Base-by-base conservation (phyloP, 1,139 yeast genomes). In the Geotrichum phurueaensis region DNA sequence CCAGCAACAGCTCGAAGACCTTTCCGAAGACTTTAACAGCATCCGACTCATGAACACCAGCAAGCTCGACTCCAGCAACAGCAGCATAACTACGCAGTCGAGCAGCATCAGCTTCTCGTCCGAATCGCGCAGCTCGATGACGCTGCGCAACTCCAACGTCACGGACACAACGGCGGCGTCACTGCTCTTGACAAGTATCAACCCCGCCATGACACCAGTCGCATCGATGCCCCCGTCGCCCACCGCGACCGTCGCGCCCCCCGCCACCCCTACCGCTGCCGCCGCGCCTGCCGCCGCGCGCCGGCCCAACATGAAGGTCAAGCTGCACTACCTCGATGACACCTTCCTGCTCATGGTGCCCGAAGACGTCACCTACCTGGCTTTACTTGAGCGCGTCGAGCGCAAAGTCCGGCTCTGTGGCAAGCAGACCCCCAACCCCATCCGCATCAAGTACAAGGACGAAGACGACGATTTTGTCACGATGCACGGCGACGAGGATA, bases 401-500 rank as follows among this genome's bases (percentile, higher is more conserved):
- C 75, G 77, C 59, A 81, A 80, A 66, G 72, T 81, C 63, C 76
- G 79, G 33, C 71, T 76, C 53, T 75, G 80, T 59, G 77, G 78
- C 29, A 68, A 75, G 71, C 71, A 67, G 56, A 66, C 69, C 9
- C 70, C 73, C 12, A 71, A 74, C 56, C 79, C 76, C 48, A 71
- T 80, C 51, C 82, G 86, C 69, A 79, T 94, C 65, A 87, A 87
- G 73, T 94, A 91, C 70, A 85, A 85, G 71, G 99, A 94, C 74
- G 99, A 94, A 73, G 99, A 94, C 72, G 97, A 96, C 22, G 99
- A 94, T 72, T 87, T 84, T 72, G 96, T 94, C 57, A 85, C 89
- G 58, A 84, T 94, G 76, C 89, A 86, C 68, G 84, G 91, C 51
- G 89, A 87, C 65, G 98, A 92, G 61, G 92, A 94, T 72, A 70